Percentiles rank a stretch among this genome's conserved stretches.
Conservation (phyloP, 2,329 filamentous ascomycete genomes). For the Aspergillus pseudoterreus region DNA sequence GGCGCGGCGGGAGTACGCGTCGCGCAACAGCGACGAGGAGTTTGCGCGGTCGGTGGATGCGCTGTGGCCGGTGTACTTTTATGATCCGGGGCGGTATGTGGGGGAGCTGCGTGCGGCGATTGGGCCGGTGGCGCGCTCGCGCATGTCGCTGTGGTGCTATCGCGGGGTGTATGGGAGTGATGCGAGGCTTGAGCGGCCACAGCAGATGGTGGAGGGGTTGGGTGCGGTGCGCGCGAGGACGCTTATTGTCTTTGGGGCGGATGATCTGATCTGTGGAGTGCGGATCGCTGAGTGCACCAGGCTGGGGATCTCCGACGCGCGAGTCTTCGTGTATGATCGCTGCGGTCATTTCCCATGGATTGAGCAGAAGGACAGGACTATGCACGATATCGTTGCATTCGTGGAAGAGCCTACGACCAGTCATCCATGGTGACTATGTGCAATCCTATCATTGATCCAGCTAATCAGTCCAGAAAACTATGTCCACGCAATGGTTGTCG, state of each 20-base stretch:
- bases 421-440: neutral
- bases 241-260: conserved; percentile 22
- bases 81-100: conserved; percentile 13
- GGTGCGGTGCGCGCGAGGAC: conserved; percentile 20
- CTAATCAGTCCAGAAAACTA: conserved; percentile 2
- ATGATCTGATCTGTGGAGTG: conserved; percentile 21
- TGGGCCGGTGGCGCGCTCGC: conserved; percentile 1
- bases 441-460: conserved; percentile 2
- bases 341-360: conserved; percentile 30
- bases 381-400: conserved; percentile 15
- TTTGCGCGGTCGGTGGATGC: conserved; percentile 13
- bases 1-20: neutral
- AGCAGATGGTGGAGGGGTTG: conserved; percentile 17
- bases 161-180: conserved; percentile 10
- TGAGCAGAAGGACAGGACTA: conserved; percentile 15
- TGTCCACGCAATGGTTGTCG: conserved; percentile 7
- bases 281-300: conserved; percentile 16
- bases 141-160: conserved; percentile 13
- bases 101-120: conserved; percentile 13
- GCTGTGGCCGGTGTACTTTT: conserved; percentile 24
- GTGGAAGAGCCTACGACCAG: conserved; percentile 4
- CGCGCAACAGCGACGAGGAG: conserved; percentile 13
- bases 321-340: conserved; percentile 12
- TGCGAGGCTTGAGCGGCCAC: conserved; percentile 3
- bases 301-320: conserved; percentile 11